These are phyloP conservation scores for Tricholomella constricta DNA, from an alignment of 768 basidiomycete species.

Conservation along the genomic window DNA sequence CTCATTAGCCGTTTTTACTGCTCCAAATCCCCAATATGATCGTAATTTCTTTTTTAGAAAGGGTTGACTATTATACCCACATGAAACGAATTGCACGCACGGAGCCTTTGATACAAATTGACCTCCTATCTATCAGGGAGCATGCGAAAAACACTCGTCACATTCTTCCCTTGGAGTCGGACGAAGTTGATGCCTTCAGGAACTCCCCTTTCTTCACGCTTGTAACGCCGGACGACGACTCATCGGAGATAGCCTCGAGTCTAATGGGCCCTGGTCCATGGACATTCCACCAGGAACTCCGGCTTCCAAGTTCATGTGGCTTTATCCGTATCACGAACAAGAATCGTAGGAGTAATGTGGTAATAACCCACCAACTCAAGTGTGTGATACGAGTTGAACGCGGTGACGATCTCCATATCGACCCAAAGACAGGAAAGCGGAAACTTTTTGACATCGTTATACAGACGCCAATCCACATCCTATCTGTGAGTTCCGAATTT, in stretches of 20 bases:
- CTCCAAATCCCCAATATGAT: neutral
- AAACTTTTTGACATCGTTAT: constrained; percentile 89
- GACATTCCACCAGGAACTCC: constrained; percentile 70
- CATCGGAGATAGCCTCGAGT: constrained; percentile 57
- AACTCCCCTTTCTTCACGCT: constrained; percentile 67
- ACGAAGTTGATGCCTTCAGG: constrained; percentile 61
- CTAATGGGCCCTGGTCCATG: constrained; percentile 87
- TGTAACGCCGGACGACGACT: constrained; percentile 48
- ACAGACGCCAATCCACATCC: constrained; percentile 81
- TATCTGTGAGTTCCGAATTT: constrained; percentile 63
- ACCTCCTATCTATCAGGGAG: constrained; percentile 63
- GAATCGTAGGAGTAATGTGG: constrained; percentile 74
- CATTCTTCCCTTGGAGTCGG: constrained; percentile 78
- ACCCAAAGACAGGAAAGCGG: constrained; percentile 66
- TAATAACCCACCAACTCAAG: constrained; percentile 77
- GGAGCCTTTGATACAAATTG: constrained; percentile 61
- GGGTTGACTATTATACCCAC: constrained; percentile 77
- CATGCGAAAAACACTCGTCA: constrained; percentile 54
- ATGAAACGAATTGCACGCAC: constrained; percentile 68
- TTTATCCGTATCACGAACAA: constrained; percentile 77
- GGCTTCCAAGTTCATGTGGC: constrained; percentile 65
- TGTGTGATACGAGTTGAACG: constrained; percentile 81
- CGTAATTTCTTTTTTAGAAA: constrained; percentile 50
- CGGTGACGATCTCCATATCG: constrained; percentile 66
- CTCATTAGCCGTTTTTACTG: neutral